Evolutionary conservation across 2,329 filamentous ascomycete genomes (phyloP).

Genomic region (Colletotrichum lupini): DNA sequence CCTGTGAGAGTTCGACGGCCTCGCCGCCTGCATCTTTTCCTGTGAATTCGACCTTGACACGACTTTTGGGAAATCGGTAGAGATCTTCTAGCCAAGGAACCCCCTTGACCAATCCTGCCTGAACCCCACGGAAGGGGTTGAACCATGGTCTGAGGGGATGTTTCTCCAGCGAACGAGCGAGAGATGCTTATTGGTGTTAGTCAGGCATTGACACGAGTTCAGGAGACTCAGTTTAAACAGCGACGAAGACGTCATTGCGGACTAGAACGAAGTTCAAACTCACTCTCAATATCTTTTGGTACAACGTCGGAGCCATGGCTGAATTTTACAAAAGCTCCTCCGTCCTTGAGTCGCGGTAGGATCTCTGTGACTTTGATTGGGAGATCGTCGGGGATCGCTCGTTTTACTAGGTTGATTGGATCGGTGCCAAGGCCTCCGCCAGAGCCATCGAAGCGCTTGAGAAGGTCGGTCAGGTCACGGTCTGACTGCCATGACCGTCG

Average conservation of each 20-base stretch:
- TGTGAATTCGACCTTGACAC: constrained; percentile 87
- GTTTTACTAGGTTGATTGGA: constrained; percentile 65
- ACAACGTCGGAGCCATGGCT: constrained; percentile 57
- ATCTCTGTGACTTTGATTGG: constrained; percentile 82
- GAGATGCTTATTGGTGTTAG: constrained; percentile 49
- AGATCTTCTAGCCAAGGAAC: constrained; percentile 95
- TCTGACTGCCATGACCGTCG: constrained; percentile 61
- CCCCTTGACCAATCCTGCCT: constrained; percentile 80
- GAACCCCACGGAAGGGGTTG: constrained; percentile 80
- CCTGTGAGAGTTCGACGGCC: constrained; percentile 84
- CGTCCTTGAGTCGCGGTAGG: constrained; percentile 87
- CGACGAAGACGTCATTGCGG: neutral
- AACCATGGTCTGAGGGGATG: constrained; percentile 89
- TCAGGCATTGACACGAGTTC: neutral
- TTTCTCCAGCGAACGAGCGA: constrained; percentile 72
- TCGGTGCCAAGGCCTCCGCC: constrained; percentile 58
- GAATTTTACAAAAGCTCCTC: constrained; percentile 93
- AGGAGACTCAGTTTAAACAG: too few relatives aligned
- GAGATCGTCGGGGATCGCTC: constrained; percentile 71
- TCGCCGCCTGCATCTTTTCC: constrained; percentile 76
- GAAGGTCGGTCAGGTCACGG: constrained; percentile 59
- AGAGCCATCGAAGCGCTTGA: constrained; percentile 63
- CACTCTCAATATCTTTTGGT: constrained; percentile 56
- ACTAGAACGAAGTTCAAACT: neutral
- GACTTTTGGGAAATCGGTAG: constrained; percentile 80